Conservation (phyloP, 1,284 basidiomycete genomes). For the Malassezia restricta region DNA sequence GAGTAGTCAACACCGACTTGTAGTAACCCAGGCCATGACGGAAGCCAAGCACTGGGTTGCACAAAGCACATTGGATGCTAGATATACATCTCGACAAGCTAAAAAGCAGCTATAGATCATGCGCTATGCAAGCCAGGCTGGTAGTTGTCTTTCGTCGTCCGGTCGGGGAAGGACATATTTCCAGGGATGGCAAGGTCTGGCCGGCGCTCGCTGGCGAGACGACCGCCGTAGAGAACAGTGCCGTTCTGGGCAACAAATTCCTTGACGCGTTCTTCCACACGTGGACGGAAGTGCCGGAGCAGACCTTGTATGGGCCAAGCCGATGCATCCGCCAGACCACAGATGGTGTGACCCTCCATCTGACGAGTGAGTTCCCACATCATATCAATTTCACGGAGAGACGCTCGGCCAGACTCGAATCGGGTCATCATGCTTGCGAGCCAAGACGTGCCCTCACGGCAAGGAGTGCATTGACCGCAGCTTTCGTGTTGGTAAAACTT, state of each 20-base stretch:
- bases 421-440: constrained; percentile 45
- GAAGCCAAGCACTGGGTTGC: too few relatives aligned
- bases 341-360: constrained; percentile 76
- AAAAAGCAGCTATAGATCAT: background rate
- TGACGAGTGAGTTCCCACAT: constrained; percentile 56
- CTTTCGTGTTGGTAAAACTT: constrained; percentile 72
- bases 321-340: constrained; percentile 89
- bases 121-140: constrained; percentile 2
- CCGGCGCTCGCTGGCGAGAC: constrained; percentile 60
- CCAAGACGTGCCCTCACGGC: constrained; percentile 63
- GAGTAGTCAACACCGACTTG: too few relatives aligned
- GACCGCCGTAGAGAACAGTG: constrained; percentile 76
- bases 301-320: constrained; percentile 95
- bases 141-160: constrained; percentile 8
- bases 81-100: too few relatives aligned
- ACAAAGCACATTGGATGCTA: too few relatives aligned
- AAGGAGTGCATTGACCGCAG: constrained; percentile 95
- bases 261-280: constrained; percentile 67
- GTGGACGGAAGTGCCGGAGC: constrained; percentile 79
- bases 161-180: constrained; percentile 53
- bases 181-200: constrained; percentile 66
- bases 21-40: too few relatives aligned
- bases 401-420: constrained; percentile 73
- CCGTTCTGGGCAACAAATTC: constrained; percentile 69
- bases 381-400: constrained; percentile 93